phyloP scores from a whole-genome alignment of 2,329 filamentous ascomycete genomes.

The Trichophyton simii region DNA sequence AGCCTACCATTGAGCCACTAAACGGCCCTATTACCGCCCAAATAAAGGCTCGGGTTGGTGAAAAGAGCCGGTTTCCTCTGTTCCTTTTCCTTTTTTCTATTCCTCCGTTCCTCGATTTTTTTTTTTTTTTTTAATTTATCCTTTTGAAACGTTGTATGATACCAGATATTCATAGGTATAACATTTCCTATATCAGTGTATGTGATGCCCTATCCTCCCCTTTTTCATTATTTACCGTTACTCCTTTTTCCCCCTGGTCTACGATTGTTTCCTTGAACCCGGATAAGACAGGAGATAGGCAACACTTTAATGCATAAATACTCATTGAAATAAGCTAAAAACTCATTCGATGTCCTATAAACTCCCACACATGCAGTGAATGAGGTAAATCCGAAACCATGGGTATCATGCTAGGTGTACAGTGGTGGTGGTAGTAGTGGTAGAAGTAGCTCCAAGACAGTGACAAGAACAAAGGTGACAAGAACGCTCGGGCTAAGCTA shows the following conservation, averaged over 20 bases:
- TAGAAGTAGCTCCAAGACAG: too few species aligned
- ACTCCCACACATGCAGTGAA: background rate
- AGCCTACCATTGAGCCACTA: background rate
- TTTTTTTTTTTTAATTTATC: background rate
- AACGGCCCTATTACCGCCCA: background rate
- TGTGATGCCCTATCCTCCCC: slow-evolving; percentile 7
- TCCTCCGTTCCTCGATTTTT: background rate
- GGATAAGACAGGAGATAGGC: background rate
- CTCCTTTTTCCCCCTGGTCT: background rate
- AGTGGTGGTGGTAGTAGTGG: background rate
- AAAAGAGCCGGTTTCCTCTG: background rate
- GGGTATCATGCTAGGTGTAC: background rate
- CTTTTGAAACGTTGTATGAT: slow-evolving; percentile 2
- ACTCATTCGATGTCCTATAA: background rate
- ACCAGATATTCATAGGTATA: background rate
- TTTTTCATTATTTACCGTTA: slow-evolving; percentile 16
- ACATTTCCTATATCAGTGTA: background rate
- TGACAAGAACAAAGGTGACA: too few species aligned
- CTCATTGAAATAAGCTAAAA: background rate
- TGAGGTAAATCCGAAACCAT: background rate
- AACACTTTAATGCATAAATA: background rate
- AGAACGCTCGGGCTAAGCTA: too few species aligned
- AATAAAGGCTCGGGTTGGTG: background rate
- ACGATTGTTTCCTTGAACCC: background rate
- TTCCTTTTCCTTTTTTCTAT: background rate